Percentiles rank a stretch among this genome's conserved stretches.
phyloP scores from a whole-genome alignment of 257 asterid genomes.

The Paulownia fortunei region DNA sequence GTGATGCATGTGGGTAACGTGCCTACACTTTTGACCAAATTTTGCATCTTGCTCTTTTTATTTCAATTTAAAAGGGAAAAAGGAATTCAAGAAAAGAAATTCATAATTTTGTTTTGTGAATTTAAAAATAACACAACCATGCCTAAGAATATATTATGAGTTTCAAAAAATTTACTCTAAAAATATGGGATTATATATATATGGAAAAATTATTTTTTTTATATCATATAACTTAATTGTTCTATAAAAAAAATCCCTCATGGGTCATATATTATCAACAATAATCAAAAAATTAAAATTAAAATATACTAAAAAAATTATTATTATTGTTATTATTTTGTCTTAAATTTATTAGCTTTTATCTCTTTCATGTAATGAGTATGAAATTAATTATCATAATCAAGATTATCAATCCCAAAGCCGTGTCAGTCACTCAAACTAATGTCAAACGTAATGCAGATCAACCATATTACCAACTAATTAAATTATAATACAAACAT shows the following conservation, averaged over 20 bases:
- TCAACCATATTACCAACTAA: constrained; percentile 48
- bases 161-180: too few relatives aligned
- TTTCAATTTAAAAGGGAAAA: not conserved
- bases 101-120: not conserved
- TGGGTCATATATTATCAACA: too few relatives aligned
- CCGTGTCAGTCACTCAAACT: constrained; percentile 47
- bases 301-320: too few relatives aligned
- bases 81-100: not conserved
- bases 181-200: too few relatives aligned
- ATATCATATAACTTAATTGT: too few relatives aligned
- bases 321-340: too few relatives aligned
- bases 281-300: too few relatives aligned
- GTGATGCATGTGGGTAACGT: constrained; percentile 29
- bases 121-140: not conserved
- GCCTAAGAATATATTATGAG: too few relatives aligned
- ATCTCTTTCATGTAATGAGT: not conserved
- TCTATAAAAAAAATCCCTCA: too few relatives aligned
- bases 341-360: too few relatives aligned
- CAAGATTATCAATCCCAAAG: constrained; percentile 46
- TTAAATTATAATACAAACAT: constrained; percentile 1
- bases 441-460: constrained; percentile 41
- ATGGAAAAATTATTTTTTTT: too few relatives aligned
- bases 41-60: not conserved
- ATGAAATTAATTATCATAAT: constrained; percentile 12
- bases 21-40: not conserved